Evolutionary conservation across 257 asterid species (phyloP).

Genomic region (Schizonepeta tenuifolia): DNA sequence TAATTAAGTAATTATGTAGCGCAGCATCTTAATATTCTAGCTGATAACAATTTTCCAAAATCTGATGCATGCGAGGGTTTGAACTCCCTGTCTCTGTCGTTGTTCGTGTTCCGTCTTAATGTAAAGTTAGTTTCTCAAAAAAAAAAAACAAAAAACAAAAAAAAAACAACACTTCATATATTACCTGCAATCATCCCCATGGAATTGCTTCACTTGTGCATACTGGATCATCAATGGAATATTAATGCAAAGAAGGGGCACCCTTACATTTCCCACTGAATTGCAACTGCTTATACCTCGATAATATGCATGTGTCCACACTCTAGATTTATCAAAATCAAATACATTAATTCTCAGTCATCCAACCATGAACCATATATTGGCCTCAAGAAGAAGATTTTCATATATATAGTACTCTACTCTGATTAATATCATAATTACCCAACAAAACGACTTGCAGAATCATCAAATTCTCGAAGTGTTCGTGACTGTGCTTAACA

Average conservation of each 20-base stretch:
- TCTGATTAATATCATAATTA: constrained; percentile 37
- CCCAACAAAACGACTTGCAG: constrained; percentile 82
- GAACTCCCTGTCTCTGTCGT: no score
- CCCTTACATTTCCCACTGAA: constrained; percentile 68
- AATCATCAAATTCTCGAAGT: constrained; percentile 78
- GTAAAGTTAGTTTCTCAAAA: no score
- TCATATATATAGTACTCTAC: no score
- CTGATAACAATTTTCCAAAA: no score
- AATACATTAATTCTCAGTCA: no score
- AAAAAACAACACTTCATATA: no score
- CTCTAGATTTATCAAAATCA: constrained; percentile 44
- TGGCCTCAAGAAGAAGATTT: neutral
- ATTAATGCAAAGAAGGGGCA: constrained; percentile 92
- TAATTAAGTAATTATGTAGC: no score
- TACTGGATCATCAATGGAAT: constrained; percentile 87
- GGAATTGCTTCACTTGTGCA: constrained; percentile 95
- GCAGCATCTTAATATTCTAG: no score
- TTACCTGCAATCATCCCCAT: constrained; percentile 88
- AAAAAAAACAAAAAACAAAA: no score
- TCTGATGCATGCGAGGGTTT: no score
- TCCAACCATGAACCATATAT: no score
- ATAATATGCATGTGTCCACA: constrained; percentile 90
- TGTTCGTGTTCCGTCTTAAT: no score
- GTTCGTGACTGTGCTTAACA: constrained; percentile 58
- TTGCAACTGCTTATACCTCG: constrained; percentile 67